Conservation (phyloP, 225 moss, liverwort and hornwort genomes). For the Sphagnum tenellum region DNA sequence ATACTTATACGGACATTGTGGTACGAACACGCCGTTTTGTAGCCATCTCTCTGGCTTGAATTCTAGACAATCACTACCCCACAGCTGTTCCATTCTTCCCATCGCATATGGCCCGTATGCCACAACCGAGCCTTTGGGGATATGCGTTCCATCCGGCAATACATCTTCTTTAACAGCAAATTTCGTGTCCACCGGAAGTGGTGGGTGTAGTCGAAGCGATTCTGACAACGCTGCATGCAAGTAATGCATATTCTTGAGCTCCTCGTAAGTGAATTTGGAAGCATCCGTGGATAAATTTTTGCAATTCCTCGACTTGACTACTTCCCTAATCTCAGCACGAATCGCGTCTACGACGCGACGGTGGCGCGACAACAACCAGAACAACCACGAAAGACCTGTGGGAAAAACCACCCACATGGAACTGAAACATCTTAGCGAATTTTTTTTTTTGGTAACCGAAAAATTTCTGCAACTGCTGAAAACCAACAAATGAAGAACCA, state of each 20-base stretch:
- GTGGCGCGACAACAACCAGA: slow-evolving; percentile 49
- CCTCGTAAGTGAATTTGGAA: slow-evolving; percentile 29
- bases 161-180: slow-evolving; percentile 34
- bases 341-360: slow-evolving; percentile 32
- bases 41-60: slow-evolving; percentile 50
- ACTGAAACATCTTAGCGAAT: too few relatives aligned
- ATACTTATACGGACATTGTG: slow-evolving; percentile 49
- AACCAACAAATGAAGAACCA: too few relatives aligned
- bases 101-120: slow-evolving; percentile 50
- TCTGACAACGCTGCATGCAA: slow-evolving; percentile 49
- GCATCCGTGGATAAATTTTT: neutral
- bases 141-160: slow-evolving; percentile 48
- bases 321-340: slow-evolving; percentile 21
- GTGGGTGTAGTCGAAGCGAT: slow-evolving; percentile 49
- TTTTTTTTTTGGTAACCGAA: too few relatives aligned
- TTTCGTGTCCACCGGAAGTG: slow-evolving; percentile 45
- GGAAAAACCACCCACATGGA: too few relatives aligned
- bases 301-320: neutral
- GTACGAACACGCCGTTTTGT: slow-evolving; percentile 31
- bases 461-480: slow-evolving; percentile 22
- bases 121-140: slow-evolving; percentile 29
- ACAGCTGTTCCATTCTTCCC: slow-evolving; percentile 49
- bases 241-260: slow-evolving; percentile 53
- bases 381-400: slow-evolving; percentile 42
- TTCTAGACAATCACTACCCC: slow-evolving; percentile 48